A percentile compares a stretch with the other conserved stretches of the same genome.
Conservation (phyloP, 352 stramenopile genomes). For the Phytophthora tentaculata region DNA sequence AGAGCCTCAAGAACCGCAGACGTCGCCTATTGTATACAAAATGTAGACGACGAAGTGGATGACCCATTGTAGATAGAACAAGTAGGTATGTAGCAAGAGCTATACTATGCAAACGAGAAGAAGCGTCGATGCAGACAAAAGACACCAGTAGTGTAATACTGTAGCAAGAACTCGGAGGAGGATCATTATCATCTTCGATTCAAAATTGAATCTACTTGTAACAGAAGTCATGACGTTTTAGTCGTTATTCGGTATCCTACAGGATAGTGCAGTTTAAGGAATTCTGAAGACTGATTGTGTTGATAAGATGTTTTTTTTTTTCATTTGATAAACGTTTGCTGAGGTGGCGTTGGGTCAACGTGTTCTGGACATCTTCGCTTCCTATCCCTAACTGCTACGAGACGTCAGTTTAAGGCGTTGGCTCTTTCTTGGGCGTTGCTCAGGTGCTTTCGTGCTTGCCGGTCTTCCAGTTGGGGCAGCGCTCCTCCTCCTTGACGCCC, state of each 20-base stretch:
- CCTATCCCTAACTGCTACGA: slow-evolving; percentile 18
- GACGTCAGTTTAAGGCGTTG: neutral
- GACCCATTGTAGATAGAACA: slow-evolving; percentile 29
- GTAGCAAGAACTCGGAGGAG: neutral
- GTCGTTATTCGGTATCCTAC: too few species aligned
- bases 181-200: neutral
- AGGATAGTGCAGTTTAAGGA: too few species aligned
- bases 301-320: slow-evolving; percentile 1
- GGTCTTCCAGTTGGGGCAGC: slow-evolving; percentile 60
- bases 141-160: neutral
- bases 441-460: slow-evolving; percentile 50
- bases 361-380: slow-evolving; percentile 1
- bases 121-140: neutral
- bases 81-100: slow-evolving; percentile 29
- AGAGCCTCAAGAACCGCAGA: slow-evolving; percentile 15
- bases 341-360: neutral
- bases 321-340: slow-evolving; percentile 10
- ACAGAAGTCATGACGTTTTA: too few species aligned
- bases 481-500: slow-evolving; percentile 51
- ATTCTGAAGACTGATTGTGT: too few species aligned
- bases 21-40: slow-evolving; percentile 35
- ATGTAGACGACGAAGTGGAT: slow-evolving; percentile 27
- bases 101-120: slow-evolving; percentile 1
- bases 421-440: neutral
- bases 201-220: slow-evolving; percentile 6